Evolutionary conservation across 2,329 filamentous ascomycete genomes (phyloP).

Genomic region (Aspergillus chevalieri): DNA sequence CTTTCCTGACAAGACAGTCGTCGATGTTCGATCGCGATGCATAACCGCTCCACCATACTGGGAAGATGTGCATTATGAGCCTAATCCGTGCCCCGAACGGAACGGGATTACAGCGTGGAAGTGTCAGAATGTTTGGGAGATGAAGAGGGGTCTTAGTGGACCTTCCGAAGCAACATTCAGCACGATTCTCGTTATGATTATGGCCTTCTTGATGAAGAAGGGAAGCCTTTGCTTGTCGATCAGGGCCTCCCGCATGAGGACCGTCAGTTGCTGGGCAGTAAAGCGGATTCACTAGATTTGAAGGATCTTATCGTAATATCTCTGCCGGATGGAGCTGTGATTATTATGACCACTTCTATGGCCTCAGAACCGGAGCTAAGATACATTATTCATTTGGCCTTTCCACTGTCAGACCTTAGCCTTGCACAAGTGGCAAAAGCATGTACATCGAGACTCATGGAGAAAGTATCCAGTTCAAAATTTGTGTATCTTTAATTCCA

Average conservation of each 20-base stretch:
- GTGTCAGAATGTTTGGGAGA: background rate
- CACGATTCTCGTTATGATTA: background rate
- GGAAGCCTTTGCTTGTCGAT: background rate
- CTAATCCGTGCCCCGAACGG: background rate
- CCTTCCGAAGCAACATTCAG: background rate
- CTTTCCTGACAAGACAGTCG: background rate
- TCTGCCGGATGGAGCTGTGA: background rate
- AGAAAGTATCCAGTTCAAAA: background rate
- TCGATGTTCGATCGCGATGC: background rate
- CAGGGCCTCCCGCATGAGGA: background rate
- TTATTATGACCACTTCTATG: background rate
- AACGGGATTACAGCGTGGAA: background rate
- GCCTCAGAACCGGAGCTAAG: constrained; percentile 1
- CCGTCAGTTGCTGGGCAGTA: background rate
- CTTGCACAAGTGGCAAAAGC: background rate
- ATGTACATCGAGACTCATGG: background rate
- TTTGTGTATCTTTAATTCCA: background rate
- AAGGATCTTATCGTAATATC: constrained; percentile 1
- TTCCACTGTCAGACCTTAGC: background rate
- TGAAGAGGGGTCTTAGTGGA: background rate
- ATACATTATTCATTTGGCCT: constrained; percentile 8
- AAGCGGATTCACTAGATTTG: background rate
- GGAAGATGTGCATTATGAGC: background rate
- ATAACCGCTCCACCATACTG: background rate
- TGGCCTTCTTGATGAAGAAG: background rate